A percentile compares a stretch with the other conserved stretches of the same genome.
phyloP scores from a whole-genome alignment of 2,329 filamentous ascomycete species.

The Paramyrothecium roridum region DNA sequence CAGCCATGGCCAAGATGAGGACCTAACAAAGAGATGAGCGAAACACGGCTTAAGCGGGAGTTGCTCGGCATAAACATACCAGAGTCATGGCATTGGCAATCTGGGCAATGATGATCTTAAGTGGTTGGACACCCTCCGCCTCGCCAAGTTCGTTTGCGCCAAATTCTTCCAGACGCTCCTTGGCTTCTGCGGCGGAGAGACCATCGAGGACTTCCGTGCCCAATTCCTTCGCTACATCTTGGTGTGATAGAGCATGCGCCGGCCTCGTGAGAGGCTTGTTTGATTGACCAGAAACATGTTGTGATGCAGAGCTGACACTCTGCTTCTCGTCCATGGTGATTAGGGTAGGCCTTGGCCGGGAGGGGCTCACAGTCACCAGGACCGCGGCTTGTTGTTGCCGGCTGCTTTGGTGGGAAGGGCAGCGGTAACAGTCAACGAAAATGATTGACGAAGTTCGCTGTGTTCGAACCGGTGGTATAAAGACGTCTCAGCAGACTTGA shows the following conservation, averaged over 20 bases:
- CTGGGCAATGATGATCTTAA: constrained; percentile 56
- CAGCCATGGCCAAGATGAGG: constrained; percentile 58
- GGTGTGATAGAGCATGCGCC: constrained; percentile 51
- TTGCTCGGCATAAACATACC: constrained; percentile 17
- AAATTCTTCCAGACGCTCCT: constrained; percentile 46
- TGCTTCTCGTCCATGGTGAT: not conserved
- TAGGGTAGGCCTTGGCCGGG: not conserved
- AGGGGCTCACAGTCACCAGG: not conserved
- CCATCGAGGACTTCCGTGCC: constrained; percentile 50
- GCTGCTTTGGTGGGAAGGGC: too few relatives aligned
- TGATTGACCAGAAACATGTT: constrained; percentile 29
- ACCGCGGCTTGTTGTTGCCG: too few relatives aligned
- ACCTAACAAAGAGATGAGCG: constrained; percentile 20
- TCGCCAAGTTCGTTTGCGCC: constrained; percentile 56
- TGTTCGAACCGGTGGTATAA: too few relatives aligned
- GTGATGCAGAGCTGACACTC: not conserved
- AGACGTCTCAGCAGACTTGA: too few relatives aligned
- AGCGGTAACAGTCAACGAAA: too few relatives aligned
- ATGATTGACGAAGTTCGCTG: too few relatives aligned
- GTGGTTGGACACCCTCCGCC: constrained; percentile 44
- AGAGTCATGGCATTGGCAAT: constrained; percentile 58
- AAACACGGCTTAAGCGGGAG: not conserved
- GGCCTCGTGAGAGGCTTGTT: constrained; percentile 45
- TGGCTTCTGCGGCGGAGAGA: constrained; percentile 48
- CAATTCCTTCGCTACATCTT: constrained; percentile 50